Conservation (phyloP, 2,329 filamentous ascomycete genomes). For the Plectosphaerella cucumerina region DNA sequence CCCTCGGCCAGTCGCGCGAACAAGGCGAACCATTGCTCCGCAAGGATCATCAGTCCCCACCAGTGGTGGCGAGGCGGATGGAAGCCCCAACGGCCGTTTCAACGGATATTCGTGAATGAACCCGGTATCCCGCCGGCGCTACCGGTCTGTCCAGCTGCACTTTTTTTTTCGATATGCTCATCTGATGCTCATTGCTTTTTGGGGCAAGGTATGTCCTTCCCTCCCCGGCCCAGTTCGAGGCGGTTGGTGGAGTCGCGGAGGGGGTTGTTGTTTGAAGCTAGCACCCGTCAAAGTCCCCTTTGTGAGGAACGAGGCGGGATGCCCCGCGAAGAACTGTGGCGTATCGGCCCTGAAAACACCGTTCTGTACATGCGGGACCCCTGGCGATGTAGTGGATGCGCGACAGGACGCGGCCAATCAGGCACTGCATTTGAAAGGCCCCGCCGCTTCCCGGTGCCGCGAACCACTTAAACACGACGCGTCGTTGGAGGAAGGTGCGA, state of each 20-base stretch:
- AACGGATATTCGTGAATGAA: too few species aligned
- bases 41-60: too few species aligned
- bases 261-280: constrained; percentile 3
- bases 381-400: not conserved
- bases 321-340: not conserved
- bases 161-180: too few species aligned
- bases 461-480: constrained; percentile 4
- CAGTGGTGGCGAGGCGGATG: too few species aligned
- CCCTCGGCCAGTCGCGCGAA: too few species aligned
- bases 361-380: not conserved
- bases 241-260: not conserved
- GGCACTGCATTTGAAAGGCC: not conserved
- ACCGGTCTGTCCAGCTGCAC: too few species aligned
- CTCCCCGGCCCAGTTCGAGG: too few species aligned
- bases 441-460: not conserved
- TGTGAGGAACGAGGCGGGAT: not conserved
- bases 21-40: too few species aligned
- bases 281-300: not conserved
- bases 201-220: too few species aligned
- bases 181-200: too few species aligned
- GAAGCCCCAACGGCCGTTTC: too few species aligned
- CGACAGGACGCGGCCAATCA: not conserved
- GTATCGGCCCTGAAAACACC: not conserved
- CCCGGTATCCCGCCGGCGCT: too few species aligned
- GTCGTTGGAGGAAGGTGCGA: constrained; percentile 1